Evolutionary conservation across 805 yeast species (phyloP).

Genomic region (Candida tallmaniae): DNA sequence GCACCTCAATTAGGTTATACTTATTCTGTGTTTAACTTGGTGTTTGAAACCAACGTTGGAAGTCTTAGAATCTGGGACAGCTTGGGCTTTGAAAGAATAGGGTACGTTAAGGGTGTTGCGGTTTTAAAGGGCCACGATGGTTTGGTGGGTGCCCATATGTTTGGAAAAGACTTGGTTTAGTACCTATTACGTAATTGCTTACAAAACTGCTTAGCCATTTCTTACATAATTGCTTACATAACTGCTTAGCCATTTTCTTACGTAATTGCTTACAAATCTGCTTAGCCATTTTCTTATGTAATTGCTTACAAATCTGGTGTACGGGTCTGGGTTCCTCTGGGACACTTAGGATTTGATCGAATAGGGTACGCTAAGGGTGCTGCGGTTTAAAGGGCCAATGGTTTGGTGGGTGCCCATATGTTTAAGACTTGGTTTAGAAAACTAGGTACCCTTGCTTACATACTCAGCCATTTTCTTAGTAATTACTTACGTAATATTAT

Average conservation of each 20-base stretch:
- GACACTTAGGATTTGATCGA: constrained; percentile 75
- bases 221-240: no score
- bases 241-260: no score
- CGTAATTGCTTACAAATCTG: no score
- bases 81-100: constrained; percentile 77
- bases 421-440: no score
- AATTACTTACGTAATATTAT: no score
- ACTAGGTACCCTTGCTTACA: no score
- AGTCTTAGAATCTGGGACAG: constrained; percentile 77
- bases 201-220: no score
- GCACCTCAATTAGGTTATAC: constrained; percentile 78
- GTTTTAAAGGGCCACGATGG: constrained; percentile 57
- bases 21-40: constrained; percentile 84
- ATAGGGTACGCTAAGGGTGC: constrained; percentile 75
- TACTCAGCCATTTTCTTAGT: no score
- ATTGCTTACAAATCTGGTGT: no score
- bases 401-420: constrained; percentile 70
- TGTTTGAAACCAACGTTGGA: constrained; percentile 75
- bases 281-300: no score
- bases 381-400: constrained; percentile 64
- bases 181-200: no score
- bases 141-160: constrained; percentile 73
- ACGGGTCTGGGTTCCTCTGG: no score
- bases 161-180: constrained; percentile 70
- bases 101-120: constrained; percentile 71